Conservation (phyloP, 306 rosid species). For the Crotalaria pallida region DNA sequence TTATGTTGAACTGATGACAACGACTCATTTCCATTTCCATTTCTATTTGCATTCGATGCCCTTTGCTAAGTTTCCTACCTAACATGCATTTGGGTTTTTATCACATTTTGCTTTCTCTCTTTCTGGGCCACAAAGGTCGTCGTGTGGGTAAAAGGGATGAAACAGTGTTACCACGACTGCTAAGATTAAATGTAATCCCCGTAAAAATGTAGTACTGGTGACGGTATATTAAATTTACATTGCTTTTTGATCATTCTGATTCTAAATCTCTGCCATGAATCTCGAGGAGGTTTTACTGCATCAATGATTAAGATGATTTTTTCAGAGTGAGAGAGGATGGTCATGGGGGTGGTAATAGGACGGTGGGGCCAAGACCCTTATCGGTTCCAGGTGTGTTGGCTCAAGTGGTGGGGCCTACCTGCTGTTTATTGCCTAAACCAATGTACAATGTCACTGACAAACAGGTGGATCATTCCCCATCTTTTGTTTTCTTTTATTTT, state of each 20-base stretch:
- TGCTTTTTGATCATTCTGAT: constrained; percentile 30
- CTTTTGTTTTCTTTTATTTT: constrained; percentile 26
- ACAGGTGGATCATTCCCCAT: constrained; percentile 97
- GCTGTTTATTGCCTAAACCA: constrained; percentile 72
- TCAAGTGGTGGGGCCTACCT: constrained; percentile 70
- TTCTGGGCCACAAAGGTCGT: constrained; percentile 31
- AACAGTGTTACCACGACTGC: constrained; percentile 33
- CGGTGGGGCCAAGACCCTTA: constrained; percentile 66
- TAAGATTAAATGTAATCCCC: too few relatives aligned
- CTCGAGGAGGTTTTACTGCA: constrained; percentile 56
- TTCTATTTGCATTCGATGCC: constrained; percentile 20
- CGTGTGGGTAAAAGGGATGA: constrained; percentile 46
- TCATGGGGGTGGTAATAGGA: constrained; percentile 31
- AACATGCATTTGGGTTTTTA: constrained; percentile 32
- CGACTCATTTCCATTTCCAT: constrained; percentile 23
- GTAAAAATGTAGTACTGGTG: background rate
- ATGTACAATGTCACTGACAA: constrained; percentile 90
- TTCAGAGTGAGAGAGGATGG: background rate
- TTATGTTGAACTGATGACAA: constrained; percentile 31
- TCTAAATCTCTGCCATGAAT: constrained; percentile 39
- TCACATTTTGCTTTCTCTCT: constrained; percentile 1
- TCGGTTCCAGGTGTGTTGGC: constrained; percentile 96
- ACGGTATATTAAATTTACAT: constrained; percentile 17
- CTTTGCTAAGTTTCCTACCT: constrained; percentile 46
- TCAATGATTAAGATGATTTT: constrained; percentile 67